Conservation (phyloP, 495 filamentous ascomycete genomes). For the Daldinia vernicosa region DNA sequence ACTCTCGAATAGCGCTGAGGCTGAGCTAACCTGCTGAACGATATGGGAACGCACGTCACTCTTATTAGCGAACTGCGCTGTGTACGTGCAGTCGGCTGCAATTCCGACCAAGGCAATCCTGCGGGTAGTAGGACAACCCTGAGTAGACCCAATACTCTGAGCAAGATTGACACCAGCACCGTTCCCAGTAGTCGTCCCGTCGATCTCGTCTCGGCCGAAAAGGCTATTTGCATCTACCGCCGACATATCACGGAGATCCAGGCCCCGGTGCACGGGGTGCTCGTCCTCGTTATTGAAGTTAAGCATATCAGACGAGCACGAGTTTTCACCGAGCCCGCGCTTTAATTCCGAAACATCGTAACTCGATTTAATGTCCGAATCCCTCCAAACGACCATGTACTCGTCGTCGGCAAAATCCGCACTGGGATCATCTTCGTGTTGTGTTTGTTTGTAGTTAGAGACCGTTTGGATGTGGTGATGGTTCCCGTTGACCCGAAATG, state of each 20-base stretch:
- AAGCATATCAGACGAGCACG: slow-evolving; percentile 73
- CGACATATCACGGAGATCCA: slow-evolving; percentile 47
- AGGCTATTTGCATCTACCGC: slow-evolving; percentile 45
- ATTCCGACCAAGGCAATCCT: slow-evolving; percentile 93
- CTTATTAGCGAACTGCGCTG: slow-evolving; percentile 68
- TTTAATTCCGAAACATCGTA: slow-evolving; percentile 46
- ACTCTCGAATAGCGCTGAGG: slow-evolving; percentile 85
- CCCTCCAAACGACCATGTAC: slow-evolving; percentile 89
- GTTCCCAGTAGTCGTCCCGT: slow-evolving; percentile 73
- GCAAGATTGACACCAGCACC: slow-evolving; percentile 84
- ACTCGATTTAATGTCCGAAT: slow-evolving; percentile 77
- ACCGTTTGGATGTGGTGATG: slow-evolving; percentile 88
- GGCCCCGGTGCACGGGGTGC: slow-evolving; percentile 68
- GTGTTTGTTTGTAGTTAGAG: slow-evolving; percentile 77
- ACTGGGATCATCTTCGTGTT: slow-evolving; percentile 76
- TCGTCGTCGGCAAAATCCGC: slow-evolving; percentile 69
- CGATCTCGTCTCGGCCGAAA: slow-evolving; percentile 56
- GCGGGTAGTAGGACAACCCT: slow-evolving; percentile 85
- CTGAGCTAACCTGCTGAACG: slow-evolving; percentile 84
- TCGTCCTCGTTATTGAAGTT: slow-evolving; percentile 72
- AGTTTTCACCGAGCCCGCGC: slow-evolving; percentile 42
- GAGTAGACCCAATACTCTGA: slow-evolving; percentile 79
- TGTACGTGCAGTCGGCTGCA: slow-evolving; percentile 92
- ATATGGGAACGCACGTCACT: slow-evolving; percentile 72
- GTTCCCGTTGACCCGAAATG: slow-evolving; percentile 80